Conservation (phyloP, 2,329 filamentous ascomycete species). For the Colletotrichum sp. region DNA sequence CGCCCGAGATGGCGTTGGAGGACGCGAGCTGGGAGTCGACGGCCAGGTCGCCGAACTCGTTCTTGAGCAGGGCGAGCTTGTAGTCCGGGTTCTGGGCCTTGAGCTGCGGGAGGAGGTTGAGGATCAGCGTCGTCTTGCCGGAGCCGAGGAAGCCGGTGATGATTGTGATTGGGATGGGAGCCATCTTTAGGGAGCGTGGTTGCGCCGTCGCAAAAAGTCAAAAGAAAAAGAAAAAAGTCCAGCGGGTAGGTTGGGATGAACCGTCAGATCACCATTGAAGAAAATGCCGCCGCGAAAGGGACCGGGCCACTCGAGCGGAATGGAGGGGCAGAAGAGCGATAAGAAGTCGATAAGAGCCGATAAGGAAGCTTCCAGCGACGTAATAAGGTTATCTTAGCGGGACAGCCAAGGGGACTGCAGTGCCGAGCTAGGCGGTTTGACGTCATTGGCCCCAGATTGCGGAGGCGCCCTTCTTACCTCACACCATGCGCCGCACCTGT, state of each 20-base stretch:
- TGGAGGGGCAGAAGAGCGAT: conserved; percentile 6
- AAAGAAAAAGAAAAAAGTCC: neutral
- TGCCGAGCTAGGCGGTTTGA: conserved; percentile 23
- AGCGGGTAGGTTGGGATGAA: neutral
- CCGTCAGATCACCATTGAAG: conserved; percentile 13
- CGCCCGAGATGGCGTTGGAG: conserved; percentile 82
- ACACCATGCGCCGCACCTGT: conserved; percentile 1
- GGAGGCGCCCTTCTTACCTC: neutral
- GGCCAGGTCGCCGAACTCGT: conserved; percentile 95
- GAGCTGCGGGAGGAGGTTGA: conserved; percentile 92
- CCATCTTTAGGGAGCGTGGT: conserved; percentile 45
- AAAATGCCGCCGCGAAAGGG: conserved; percentile 7
- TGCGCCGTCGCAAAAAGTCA: neutral
- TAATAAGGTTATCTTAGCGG: conserved; percentile 23
- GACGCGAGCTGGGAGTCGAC: conserved; percentile 92
- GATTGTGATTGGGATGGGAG: conserved; percentile 88
- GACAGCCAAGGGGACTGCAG: conserved; percentile 1
- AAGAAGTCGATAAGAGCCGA: conserved; percentile 12
- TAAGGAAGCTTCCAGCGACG: neutral
- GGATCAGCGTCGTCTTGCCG: conserved; percentile 94
- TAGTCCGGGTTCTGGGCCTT: conserved; percentile 74
- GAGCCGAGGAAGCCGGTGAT: conserved; percentile 95
- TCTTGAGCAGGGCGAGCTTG: conserved; percentile 93
- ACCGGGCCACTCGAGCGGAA: neutral
- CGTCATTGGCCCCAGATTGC: conserved; percentile 21